phyloP scores from a whole-genome alignment of 1,284 basidiomycete species.

The Heliocybe sulcata region DNA sequence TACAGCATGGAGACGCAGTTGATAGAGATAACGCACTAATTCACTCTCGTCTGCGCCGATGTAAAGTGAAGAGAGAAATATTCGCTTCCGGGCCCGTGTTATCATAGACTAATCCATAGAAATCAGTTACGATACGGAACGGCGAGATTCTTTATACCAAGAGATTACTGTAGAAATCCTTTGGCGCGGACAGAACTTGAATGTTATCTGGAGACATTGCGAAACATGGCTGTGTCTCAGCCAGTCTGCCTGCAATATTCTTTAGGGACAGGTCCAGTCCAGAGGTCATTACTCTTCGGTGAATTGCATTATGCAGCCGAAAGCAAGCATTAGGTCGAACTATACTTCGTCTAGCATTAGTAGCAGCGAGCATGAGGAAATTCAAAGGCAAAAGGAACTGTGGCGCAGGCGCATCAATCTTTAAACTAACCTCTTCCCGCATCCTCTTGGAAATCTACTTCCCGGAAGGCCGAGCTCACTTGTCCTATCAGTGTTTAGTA shows the following conservation, averaged over 20 bases:
- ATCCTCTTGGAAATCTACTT: neutral
- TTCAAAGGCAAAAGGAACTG: neutral
- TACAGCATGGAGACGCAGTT: conserved; percentile 2
- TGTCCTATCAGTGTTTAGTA: no score
- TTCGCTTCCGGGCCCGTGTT: conserved; percentile 58
- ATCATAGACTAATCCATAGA: conserved; percentile 57
- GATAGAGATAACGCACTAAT: conserved; percentile 18
- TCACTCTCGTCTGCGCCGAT: conserved; percentile 27
- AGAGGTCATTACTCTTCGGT: conserved; percentile 1
- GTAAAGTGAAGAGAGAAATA: conserved; percentile 75
- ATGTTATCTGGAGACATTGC: conserved; percentile 24
- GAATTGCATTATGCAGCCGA: neutral
- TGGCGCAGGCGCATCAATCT: neutral
- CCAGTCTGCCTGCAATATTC: conserved; percentile 15
- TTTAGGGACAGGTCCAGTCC: conserved; percentile 9
- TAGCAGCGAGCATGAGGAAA: neutral
- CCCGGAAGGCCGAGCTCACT: no score
- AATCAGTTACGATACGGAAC: neutral
- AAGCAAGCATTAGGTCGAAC: neutral
- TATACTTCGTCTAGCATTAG: neutral
- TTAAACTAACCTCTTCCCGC: no score
- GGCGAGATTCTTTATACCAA: conserved; percentile 20
- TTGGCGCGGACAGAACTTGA: conserved; percentile 28
- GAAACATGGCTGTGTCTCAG: conserved; percentile 30
- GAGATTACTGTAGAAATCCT: conserved; percentile 28